Base-by-base conservation (phyloP, 345 rosid genomes). In the Melaleuca quinquenervia region DNA sequence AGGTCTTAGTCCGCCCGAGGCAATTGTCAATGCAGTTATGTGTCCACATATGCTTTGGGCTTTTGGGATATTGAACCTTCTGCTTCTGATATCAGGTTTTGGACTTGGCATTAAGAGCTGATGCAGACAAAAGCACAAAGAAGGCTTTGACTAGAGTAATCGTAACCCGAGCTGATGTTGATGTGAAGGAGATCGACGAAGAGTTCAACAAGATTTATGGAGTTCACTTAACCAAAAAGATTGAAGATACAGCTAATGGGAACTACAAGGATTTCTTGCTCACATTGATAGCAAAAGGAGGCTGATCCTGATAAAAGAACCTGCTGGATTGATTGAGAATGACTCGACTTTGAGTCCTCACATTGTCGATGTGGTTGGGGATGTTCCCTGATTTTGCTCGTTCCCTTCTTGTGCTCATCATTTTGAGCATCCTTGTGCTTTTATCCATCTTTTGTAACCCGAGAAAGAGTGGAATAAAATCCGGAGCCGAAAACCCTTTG, bases 251-350 rank as follows among this genome's bases (percentile, higher is more conserved):
- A 44, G 92, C 93, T 41, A 95, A 91, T 15, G 99, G 98, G n/a
- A 93, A 91, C 91, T 97, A 95, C 36, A 95, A 82, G 92, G 99
- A 95, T 85, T 88, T 94, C 88, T 89, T 95, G 93, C 89, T 94
- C 84, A 84, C 93, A 45, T 82, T 96, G 76, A 50, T 93, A 13
- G 87, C 94, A 26, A 93, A 87, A 89, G 93, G 92, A 27, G 83
- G 89, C 32, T 91, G 86, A 92, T 85, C 52, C 52, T 52, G 70
- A 82, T 24, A n/a, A 18, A 41, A 45, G 20, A 29, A n/a, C 8
- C 44, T 27, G 44, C 50, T 41, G 58, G 44, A 29, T 83, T 87
- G 76, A 80, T 60, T 52, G 82, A 75, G 86, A 26, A 53, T 64
- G 82, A 53, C 27, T 80, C 62, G 20, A 41, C 50, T 52, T 36